A percentile compares a stretch with the other conserved stretches of the same genome.
Evolutionary conservation across 1,284 basidiomycete species (phyloP).

Genomic region (Ceratobasidium sp.): DNA sequence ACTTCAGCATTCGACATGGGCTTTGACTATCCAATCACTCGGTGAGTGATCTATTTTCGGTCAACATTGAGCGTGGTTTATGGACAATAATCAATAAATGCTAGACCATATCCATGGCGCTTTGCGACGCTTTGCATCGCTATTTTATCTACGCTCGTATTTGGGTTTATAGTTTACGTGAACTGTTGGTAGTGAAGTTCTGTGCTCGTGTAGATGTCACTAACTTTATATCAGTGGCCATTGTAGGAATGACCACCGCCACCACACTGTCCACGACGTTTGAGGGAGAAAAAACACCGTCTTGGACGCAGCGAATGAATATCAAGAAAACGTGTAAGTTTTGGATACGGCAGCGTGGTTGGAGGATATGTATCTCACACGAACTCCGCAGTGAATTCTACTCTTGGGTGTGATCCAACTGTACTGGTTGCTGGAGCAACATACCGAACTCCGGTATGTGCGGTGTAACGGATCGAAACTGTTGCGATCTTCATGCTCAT

Average conservation of each 20-base stretch:
- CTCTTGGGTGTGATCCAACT: not conserved
- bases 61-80: not conserved
- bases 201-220: not conserved
- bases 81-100: not conserved
- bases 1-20: not conserved
- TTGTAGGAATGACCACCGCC: constrained; percentile 1
- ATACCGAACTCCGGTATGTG: no score
- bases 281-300: not conserved
- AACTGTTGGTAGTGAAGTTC: not conserved
- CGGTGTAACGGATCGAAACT: no score
- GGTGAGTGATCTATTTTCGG: not conserved
- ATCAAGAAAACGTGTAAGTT: constrained; percentile 3
- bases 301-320: not conserved
- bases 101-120: constrained; percentile 27
- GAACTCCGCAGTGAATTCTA: not conserved
- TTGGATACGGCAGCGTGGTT: not conserved
- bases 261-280: constrained; percentile 3
- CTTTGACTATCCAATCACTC: constrained; percentile 15
- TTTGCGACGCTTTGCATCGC: not conserved
- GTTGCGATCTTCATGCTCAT: no score
- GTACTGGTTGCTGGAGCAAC: no score
- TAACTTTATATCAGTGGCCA: not conserved
- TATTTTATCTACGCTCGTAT: not conserved
- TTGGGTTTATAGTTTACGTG: not conserved
- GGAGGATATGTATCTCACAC: not conserved